Base-by-base conservation (phyloP, 176 grass and related monocot genomes). In the Leersia perrieri region DNA sequence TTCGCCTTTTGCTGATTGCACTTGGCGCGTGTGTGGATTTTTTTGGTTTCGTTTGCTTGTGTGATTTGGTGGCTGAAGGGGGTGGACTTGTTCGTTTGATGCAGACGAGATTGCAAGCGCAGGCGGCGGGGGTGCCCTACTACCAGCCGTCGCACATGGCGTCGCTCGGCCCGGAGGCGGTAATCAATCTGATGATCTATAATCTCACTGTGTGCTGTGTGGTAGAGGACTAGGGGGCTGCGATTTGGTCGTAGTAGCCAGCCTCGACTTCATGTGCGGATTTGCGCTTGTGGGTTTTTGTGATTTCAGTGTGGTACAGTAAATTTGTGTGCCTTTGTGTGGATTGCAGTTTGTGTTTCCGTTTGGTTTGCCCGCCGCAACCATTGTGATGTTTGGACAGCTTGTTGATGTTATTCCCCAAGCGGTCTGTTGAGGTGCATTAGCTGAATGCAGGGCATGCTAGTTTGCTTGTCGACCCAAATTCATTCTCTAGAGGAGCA, bases 101-200 rank as follows among this genome's bases (percentile, higher is more conserved):
- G 73, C 94, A 97, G 95, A 98, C 95, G 49, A 85, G 95, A 78
- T 79, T 98, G 79, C 95, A 98, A 73, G 95, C 92, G 11, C 95
- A 98, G 77, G 95, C 95, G 70, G 95, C 95, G 6, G 95, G 95
- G 33, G 92, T 98, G 51, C 80, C 78, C 25, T 98, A 98, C 57
- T 85, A 87, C 66, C 71, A 91, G 30, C 86, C 87, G 3, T 89
- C 81, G 12, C 92, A 83, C 33, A 88, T 95, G 86, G 92, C 92
- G 39, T 82, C 92, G 39, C 84, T 98, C 28, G 84, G 81, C 23
- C 75, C 88, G 13, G 84, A 89, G 35, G 84, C 75, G 70, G 95
- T 98, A 89, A 89, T 20, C 68, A 70, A 53, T n/a, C 66, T 12
- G n/a, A n/a, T 18, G 18, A n/a, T 77, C 66, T 39, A n/a, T 18